phyloP scores from a whole-genome alignment of 73 alveolate species.

The Blepharisma stoltei region DNA sequence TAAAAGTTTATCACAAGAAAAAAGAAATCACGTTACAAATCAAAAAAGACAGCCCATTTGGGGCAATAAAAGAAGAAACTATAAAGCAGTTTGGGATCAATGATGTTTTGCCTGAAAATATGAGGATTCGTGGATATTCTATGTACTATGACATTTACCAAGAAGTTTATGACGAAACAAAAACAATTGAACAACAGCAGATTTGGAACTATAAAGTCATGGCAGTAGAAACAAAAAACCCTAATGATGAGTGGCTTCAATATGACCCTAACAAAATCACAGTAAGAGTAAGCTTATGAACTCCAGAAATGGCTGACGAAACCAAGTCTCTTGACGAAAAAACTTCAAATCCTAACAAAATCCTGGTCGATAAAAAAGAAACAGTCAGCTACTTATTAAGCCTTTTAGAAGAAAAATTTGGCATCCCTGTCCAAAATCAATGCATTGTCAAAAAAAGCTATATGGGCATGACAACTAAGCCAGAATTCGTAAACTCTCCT shows the following conservation, averaged over 20 bases:
- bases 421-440: slow-evolving; percentile 10
- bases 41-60: slow-evolving; percentile 9
- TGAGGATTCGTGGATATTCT: slow-evolving; percentile 6
- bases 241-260: slow-evolving; percentile 24
- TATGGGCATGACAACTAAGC: slow-evolving; percentile 4
- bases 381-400: background rate
- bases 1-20: background rate
- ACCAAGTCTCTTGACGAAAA: slow-evolving; percentile 1
- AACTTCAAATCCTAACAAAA: slow-evolving; percentile 21
- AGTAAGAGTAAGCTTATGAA: slow-evolving; percentile 9
- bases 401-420: slow-evolving; percentile 7
- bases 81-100: background rate
- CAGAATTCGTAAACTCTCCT: background rate
- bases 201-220: background rate
- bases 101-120: background rate
- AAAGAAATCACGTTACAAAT: background rate
- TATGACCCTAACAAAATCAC: slow-evolving; percentile 21
- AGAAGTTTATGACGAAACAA: slow-evolving; percentile 20
- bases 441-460: background rate
- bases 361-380: slow-evolving; percentile 19
- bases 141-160: slow-evolving; percentile 6
- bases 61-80: background rate
- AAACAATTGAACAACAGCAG: background rate
- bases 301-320: background rate
- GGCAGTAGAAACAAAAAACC: slow-evolving; percentile 18